Evolutionary conservation across 345 rosid species (phyloP), one percentile per base, ranked within the genome.

Genomic region (Acer campestre): DNA sequence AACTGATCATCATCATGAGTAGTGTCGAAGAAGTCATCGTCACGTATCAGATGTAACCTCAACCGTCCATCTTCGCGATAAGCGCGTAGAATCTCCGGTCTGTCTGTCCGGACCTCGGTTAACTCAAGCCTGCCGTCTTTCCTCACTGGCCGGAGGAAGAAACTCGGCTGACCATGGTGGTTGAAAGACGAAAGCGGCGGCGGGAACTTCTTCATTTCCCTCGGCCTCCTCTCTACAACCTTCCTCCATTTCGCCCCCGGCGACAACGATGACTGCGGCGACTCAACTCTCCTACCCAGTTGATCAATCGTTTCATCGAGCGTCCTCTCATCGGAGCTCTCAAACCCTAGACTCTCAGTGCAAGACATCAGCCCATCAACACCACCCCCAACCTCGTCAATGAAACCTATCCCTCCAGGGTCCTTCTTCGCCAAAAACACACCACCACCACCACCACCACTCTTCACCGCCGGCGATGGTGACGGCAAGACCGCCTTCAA

Each of bases 321-420:
- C 74, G 76, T 80, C 16, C 84, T 86, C 76, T 88, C 92, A 49
- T 88, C 90, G 10, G 81, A 92, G 77, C 98, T 94, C 90, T 94
- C 98, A 59, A 90, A 92, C 74, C 98, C 98, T 17, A 94, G 81
- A 76, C 93, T 89, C 89, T 94, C 98, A 2, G 97, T 94, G 68
- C 97, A 94, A 11, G 92, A 89, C 91, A 78, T 86, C 75, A 92
- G 70, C 40, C 95, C 93, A 66, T 86, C 82, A 70, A 81, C 82
- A 7, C 81, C 88, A 0, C 88, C 88, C 4, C 89, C 92, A 7
- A 83, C 73, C 58, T 88, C 87, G 35, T 90, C 91, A 29, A 81
- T 23, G 78, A 86, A 88, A 2, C 87, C 81, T 10, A 82, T 63
- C 74, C 82, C 87, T 3, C 80, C 84, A 0, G 79, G 87, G 61